Conservation (phyloP, 345 rosid species). For the Linum lewisii region DNA sequence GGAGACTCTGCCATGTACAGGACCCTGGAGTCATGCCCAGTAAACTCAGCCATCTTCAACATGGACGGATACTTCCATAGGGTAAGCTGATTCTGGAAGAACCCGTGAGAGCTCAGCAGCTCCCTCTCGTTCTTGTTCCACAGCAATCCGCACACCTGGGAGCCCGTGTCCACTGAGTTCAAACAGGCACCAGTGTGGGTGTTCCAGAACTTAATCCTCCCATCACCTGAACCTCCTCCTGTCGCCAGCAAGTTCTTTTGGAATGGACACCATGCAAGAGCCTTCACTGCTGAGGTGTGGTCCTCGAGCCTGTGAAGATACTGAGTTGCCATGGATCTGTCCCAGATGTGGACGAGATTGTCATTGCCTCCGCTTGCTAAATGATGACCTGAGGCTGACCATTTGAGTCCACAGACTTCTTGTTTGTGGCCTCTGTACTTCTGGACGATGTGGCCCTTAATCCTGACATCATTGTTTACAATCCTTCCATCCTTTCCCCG, state of each 20-base stretch:
- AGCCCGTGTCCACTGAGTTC: too few species aligned
- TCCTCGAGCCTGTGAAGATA: conserved; percentile 47
- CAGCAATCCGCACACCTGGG: conserved; percentile 38
- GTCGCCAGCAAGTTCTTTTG: conserved; percentile 41
- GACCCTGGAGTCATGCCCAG: too few species aligned
- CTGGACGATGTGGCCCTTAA: conserved; percentile 36
- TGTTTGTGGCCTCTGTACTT: conserved; percentile 37
- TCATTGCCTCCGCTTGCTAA: conserved; percentile 48
- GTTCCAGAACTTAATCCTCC: too few species aligned
- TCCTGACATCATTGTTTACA: too few species aligned
- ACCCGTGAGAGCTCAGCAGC: conserved; percentile 46
- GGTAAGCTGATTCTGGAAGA: conserved; percentile 37
- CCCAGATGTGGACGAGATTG: too few species aligned
- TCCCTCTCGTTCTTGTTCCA: conserved; percentile 52
- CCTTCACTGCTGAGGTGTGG: conserved; percentile 50
- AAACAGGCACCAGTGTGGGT: too few species aligned
- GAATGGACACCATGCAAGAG: conserved; percentile 58
- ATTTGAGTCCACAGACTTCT: conserved; percentile 44
- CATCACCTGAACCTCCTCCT: conserved; percentile 46
- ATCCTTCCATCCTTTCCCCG: too few species aligned
- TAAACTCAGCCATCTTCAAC: too few species aligned
- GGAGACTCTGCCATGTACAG: too few species aligned
- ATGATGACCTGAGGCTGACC: conserved; percentile 47
- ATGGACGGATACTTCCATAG: too few species aligned
- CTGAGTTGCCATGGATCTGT: too few species aligned